These are phyloP conservation scores for Moricandia arvensis DNA, from an alignment of 345 rosid species.

Conservation along the genomic window DNA sequence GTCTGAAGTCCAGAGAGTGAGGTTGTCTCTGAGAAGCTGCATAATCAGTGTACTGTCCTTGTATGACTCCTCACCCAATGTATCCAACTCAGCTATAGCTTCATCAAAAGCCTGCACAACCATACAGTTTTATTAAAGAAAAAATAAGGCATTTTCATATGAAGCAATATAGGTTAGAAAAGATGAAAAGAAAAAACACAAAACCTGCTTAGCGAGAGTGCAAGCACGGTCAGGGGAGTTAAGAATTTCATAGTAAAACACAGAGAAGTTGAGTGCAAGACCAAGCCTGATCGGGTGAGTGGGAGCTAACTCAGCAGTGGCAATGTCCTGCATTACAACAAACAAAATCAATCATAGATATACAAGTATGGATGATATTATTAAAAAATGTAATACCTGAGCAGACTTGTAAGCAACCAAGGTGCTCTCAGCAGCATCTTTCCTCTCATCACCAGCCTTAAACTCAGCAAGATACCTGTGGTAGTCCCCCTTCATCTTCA, in stretches of 20 bases:
- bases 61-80: slow-evolving; percentile 74
- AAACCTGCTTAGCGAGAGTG: slow-evolving; percentile 92
- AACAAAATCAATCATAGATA: not conserved
- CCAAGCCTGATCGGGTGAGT: slow-evolving; percentile 98
- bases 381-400: slow-evolving; percentile 56
- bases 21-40: slow-evolving; percentile 77
- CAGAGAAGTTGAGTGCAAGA: slow-evolving; percentile 98
- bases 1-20: slow-evolving; percentile 78
- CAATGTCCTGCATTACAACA: slow-evolving; percentile 67
- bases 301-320: slow-evolving; percentile 79
- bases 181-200: not conserved
- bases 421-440: slow-evolving; percentile 97
- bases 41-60: slow-evolving; percentile 77
- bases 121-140: not conserved
- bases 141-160: not conserved
- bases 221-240: slow-evolving; percentile 99
- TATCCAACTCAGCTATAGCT: slow-evolving; percentile 70
- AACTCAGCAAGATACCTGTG: slow-evolving; percentile 98
- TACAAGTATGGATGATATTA: no score
- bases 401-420: slow-evolving; percentile 97
- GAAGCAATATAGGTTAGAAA: not conserved
- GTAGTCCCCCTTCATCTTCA: slow-evolving; percentile 97
- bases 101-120: slow-evolving; percentile 56
- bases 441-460: slow-evolving; percentile 89
- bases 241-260: slow-evolving; percentile 95